Conservation (phyloP, 2,329 filamentous ascomycete species). For the Fusarium sp. region DNA sequence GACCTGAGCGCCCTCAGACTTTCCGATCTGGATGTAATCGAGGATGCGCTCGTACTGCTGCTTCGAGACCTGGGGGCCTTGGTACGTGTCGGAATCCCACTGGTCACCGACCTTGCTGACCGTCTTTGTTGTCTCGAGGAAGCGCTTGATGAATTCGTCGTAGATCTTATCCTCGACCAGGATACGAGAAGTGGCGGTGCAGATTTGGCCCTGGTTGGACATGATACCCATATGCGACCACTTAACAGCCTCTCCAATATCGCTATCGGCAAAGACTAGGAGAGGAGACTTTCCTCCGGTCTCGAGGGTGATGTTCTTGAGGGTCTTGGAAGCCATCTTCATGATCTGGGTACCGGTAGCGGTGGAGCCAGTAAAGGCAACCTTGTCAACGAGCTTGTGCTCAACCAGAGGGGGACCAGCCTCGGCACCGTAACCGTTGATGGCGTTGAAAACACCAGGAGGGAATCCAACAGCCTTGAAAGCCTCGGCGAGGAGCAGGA, state of each 20-base stretch:
- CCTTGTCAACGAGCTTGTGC: slow-evolving; percentile 74
- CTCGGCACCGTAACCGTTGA: slow-evolving; percentile 76
- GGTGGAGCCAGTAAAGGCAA: slow-evolving; percentile 80
- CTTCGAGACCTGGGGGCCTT: slow-evolving; percentile 62
- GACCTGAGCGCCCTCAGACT: slow-evolving; percentile 42
- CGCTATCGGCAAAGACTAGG: slow-evolving; percentile 76
- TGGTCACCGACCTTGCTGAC: slow-evolving; percentile 50
- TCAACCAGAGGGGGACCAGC: slow-evolving; percentile 69
- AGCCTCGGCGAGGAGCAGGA: slow-evolving; percentile 66
- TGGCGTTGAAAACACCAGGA: slow-evolving; percentile 74
- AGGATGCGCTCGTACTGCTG: slow-evolving; percentile 71
- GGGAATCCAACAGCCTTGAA: slow-evolving; percentile 79
- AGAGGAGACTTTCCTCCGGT: slow-evolving; percentile 81
- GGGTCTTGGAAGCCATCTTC: slow-evolving; percentile 76
- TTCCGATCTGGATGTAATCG: slow-evolving; percentile 61
- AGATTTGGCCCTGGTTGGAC: slow-evolving; percentile 68
- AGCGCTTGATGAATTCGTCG: slow-evolving; percentile 79
- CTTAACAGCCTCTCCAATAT: slow-evolving; percentile 75
- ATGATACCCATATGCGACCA: slow-evolving; percentile 75
- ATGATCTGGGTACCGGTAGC: slow-evolving; percentile 74
- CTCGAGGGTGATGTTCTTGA: slow-evolving; percentile 61
- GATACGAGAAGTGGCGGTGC: slow-evolving; percentile 78
- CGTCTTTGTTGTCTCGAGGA: slow-evolving; percentile 73
- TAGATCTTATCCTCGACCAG: slow-evolving; percentile 85
- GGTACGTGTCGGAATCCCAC: slow-evolving; percentile 49